Evolutionary conservation across 2,329 filamentous ascomycete genomes (phyloP).

Genomic region (Nannizziopsis arthrosporioides): DNA sequence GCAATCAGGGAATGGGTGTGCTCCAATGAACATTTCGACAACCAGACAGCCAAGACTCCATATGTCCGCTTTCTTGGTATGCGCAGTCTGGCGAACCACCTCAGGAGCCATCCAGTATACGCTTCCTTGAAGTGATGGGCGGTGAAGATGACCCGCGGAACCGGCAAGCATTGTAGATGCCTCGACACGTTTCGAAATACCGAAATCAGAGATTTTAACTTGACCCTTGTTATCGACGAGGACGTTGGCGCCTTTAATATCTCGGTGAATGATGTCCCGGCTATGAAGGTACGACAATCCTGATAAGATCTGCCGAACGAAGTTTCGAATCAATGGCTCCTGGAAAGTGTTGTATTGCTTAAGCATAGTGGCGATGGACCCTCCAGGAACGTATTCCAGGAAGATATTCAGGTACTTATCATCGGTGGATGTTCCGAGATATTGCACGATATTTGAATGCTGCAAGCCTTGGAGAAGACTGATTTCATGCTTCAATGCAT

Average conservation of each 20-base stretch:
- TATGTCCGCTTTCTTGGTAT: conserved; percentile 96
- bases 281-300: conserved; percentile 89
- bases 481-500: conserved; percentile 93
- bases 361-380: conserved; percentile 95
- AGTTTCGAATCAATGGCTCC: conserved; percentile 88
- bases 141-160: conserved; percentile 38
- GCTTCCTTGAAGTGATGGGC: conserved; percentile 77
- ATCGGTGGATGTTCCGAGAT: conserved; percentile 87
- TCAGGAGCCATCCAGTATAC: conserved; percentile 99
- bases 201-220: conserved; percentile 98
- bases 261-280: conserved; percentile 91
- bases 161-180: conserved; percentile 63
- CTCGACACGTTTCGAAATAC: conserved; percentile 95
- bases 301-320: conserved; percentile 87
- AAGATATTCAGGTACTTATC: conserved; percentile 96
- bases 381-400: conserved; percentile 95
- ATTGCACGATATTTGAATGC: conserved; percentile 95
- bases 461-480: conserved; percentile 84
- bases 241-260: conserved; percentile 98
- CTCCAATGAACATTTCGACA: conserved; percentile 98
- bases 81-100: conserved; percentile 93
- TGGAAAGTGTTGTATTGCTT: conserved; percentile 94
- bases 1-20: conserved; percentile 91
- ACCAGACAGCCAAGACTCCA: conserved; percentile 96
- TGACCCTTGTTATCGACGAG: conserved; percentile 97